These are phyloP conservation scores for Acer negundo DNA, from an alignment of 345 rosid species.

Conservation along the genomic window DNA sequence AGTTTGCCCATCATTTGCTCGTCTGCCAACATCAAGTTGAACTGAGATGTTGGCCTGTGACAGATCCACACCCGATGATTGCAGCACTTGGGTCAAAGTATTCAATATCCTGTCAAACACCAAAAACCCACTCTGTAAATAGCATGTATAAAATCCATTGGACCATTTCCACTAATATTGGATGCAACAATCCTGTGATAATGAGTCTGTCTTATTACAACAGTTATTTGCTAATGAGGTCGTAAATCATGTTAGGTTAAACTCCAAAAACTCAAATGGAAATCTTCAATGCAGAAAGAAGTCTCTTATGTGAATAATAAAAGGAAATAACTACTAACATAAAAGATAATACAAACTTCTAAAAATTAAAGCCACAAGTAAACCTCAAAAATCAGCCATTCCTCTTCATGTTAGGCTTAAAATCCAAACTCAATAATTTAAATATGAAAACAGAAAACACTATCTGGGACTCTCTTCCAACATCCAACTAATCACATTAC, in stretches of 20 bases:
- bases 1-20: conserved; percentile 24
- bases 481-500: background rate
- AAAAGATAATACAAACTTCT: background rate
- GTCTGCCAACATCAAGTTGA: conserved; percentile 62
- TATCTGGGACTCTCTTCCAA: background rate
- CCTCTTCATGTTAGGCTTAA: background rate
- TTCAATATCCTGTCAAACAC: conserved; percentile 54
- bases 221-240: background rate
- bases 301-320: background rate
- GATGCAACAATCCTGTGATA: background rate
- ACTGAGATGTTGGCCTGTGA: conserved; percentile 65
- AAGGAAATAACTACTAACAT: background rate
- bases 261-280: background rate
- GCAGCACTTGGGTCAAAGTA: conserved; percentile 57
- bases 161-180: background rate
- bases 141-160: conserved; percentile 8
- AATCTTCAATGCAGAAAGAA: background rate
- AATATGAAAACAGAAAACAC: background rate
- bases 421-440: background rate
- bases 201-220: background rate
- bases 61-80: conserved; percentile 69
- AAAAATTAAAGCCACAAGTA: background rate
- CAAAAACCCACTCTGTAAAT: conserved; percentile 12
- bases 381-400: background rate
- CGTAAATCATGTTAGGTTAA: background rate